Evolutionary conservation across 257 asterid genomes (phyloP), one percentile per base, ranked within the genome.

Genomic region (Solanum pimpinellifolium): DNA sequence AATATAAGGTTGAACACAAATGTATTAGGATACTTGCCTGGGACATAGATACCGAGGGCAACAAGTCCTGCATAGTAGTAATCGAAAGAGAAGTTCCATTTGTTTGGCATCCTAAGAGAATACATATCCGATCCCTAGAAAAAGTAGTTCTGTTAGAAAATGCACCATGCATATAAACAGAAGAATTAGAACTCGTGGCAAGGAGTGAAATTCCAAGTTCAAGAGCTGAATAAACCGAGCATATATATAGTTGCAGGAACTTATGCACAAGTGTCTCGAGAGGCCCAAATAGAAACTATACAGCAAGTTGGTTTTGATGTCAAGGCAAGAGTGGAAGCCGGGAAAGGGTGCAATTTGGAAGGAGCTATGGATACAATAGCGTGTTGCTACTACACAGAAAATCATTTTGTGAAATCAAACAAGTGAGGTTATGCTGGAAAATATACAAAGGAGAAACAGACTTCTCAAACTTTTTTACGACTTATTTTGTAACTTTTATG

Each of bases 21-120:
- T 12, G 2, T 80, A 16, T 80, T 25, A 5, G 68, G 68, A 68
- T 72, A 27, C 90, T 42, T 90, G 83, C 93, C 96, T 13, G 99
- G 99, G 74, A 93, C 99, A 84, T 96, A 97, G 68, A 93, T 33
- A 6, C 89, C 99, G 15, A 97, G 94, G 39, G 87, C 88, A 85
- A 90, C 46, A 27, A 96, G 62, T 25, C 97, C 98, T 56, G 76
- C 88, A 60, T 90, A 96, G 72, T 91, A 94, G 90, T 95, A 94
- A 92, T 97, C 99, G 47, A 96, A 95, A 35, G 96, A 91, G 87
- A 89, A 94, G 91, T 97, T 97, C 94, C 90, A 93, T 87, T 85
- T 89, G 89, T 97, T 97, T 27, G 99, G 99, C 99, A 97, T 94
- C 90, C 92, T 85, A 25, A 97, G 2, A 82, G 95, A 90, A 88